A percentile compares a stretch with the other conserved stretches of the same genome.
Evolutionary conservation across 371 early-diverging fungal species (phyloP).

Genomic region (Mortierella polycephala): DNA sequence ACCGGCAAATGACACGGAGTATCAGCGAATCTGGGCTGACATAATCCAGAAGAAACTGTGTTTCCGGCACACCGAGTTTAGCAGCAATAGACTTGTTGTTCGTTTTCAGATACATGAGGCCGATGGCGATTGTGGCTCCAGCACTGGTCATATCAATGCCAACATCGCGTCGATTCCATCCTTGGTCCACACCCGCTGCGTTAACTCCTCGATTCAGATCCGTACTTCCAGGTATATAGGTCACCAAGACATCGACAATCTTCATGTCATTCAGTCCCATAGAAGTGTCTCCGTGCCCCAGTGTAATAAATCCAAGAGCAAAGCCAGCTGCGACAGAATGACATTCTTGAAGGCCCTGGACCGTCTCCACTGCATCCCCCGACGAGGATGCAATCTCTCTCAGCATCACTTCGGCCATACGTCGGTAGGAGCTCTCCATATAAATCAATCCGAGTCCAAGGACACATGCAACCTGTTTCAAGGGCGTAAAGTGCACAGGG

Average conservation of each 20-base stretch:
- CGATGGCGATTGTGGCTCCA: constrained; percentile 85
- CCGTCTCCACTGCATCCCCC: constrained; percentile 47
- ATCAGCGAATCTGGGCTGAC: constrained; percentile 79
- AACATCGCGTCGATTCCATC: constrained; percentile 11
- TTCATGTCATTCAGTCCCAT: constrained; percentile 66
- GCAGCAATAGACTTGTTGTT: constrained; percentile 73
- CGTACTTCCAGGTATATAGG: constrained; percentile 56
- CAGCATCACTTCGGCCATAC: constrained; percentile 77
- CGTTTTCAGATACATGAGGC: constrained; percentile 84
- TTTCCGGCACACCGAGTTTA: constrained; percentile 68
- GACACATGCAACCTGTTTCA: constrained; percentile 72
- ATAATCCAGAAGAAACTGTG: constrained; percentile 68
- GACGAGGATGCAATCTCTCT: constrained; percentile 68
- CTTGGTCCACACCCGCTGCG: not conserved
- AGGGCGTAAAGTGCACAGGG: constrained; percentile 62
- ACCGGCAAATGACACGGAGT: constrained; percentile 71
- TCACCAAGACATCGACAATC: constrained; percentile 66
- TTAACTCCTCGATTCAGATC: constrained; percentile 14
- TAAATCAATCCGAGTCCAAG: constrained; percentile 83
- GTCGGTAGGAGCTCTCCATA: constrained; percentile 71
- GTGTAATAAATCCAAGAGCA: constrained; percentile 81
- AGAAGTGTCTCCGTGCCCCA: constrained; percentile 74
- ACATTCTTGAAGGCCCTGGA: constrained; percentile 62
- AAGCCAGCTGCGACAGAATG: constrained; percentile 83
- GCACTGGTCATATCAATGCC: constrained; percentile 69